Conservation (phyloP, 2,329 filamentous ascomycete genomes). For the Chaetothyriales sp. region DNA sequence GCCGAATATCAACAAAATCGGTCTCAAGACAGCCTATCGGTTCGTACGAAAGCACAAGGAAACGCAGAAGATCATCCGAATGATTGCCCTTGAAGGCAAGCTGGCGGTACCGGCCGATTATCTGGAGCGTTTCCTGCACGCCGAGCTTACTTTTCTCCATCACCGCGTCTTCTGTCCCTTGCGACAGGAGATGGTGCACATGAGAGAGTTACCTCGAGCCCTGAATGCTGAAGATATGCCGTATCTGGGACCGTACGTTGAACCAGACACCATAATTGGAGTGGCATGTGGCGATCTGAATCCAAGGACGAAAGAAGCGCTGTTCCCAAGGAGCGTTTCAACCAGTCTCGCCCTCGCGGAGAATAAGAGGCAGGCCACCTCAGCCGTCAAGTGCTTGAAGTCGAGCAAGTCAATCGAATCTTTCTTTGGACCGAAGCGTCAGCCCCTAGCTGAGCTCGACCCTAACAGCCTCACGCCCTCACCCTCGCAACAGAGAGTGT, state of each 20-base stretch:
- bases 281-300: slow-evolving; percentile 73
- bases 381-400: slow-evolving; percentile 39
- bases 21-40: slow-evolving; percentile 83
- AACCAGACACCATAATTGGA: slow-evolving; percentile 51
- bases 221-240: slow-evolving; percentile 55
- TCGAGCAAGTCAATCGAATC: slow-evolving; percentile 45
- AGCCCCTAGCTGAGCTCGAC: slow-evolving; percentile 51
- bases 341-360: slow-evolving; percentile 23
- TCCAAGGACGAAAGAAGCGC: slow-evolving; percentile 65
- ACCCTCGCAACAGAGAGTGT: slow-evolving; percentile 45
- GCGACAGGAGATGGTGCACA: slow-evolving; percentile 53
- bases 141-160: slow-evolving; percentile 83
- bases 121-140: slow-evolving; percentile 63
- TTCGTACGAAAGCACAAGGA: slow-evolving; percentile 81
- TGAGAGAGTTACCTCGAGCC: slow-evolving; percentile 51
- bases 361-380: slow-evolving; percentile 26
- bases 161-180: slow-evolving; percentile 86
- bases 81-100: slow-evolving; percentile 80
- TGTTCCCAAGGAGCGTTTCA: slow-evolving; percentile 27
- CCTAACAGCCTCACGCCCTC: slow-evolving; percentile 53
- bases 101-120: slow-evolving; percentile 68
- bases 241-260: slow-evolving; percentile 64
- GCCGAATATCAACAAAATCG: slow-evolving; percentile 68
- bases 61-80: slow-evolving; percentile 64
- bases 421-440: slow-evolving; percentile 50